phyloP scores from a whole-genome alignment of 1,284 basidiomycete genomes.

The Rhodotorula sp. region DNA sequence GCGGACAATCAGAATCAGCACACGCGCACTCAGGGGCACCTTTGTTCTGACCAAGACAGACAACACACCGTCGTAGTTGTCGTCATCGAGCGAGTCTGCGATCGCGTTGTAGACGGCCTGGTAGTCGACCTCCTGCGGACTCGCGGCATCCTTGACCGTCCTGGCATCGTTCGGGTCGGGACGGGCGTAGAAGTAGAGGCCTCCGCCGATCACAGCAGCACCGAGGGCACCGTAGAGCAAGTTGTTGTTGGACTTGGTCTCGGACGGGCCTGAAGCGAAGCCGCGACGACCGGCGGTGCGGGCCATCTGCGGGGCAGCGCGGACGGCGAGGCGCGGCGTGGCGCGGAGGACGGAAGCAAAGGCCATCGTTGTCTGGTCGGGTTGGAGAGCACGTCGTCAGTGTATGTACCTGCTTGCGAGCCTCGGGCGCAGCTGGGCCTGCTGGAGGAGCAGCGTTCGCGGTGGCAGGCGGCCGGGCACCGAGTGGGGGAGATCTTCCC shows the following conservation, averaged over 20 bases:
- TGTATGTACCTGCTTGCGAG: background rate
- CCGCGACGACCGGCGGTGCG: slow-evolving; percentile 19
- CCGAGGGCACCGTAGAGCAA: slow-evolving; percentile 31
- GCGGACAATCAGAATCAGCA: background rate
- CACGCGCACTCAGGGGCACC: background rate
- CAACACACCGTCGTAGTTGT: slow-evolving; percentile 72
- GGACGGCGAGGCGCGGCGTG: slow-evolving; percentile 20
- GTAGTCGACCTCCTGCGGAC: slow-evolving; percentile 41
- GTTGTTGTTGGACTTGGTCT: slow-evolving; percentile 18
- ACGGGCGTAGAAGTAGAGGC: slow-evolving; percentile 25
- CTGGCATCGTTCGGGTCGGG: slow-evolving; percentile 28
- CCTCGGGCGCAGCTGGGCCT: no score
- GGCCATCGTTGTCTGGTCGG: slow-evolving; percentile 4
- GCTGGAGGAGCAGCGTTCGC: background rate
- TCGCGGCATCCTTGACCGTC: slow-evolving; percentile 35
- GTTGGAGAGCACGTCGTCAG: background rate
- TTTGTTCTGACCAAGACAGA: no score
- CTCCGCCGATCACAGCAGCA: slow-evolving; percentile 37
- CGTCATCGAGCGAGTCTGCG: slow-evolving; percentile 63
- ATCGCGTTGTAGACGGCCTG: slow-evolving; percentile 74
- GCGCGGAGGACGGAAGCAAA: slow-evolving; percentile 27
- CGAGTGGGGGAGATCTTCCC: background rate
- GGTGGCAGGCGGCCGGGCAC: background rate
- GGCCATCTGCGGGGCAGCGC: slow-evolving; percentile 8
- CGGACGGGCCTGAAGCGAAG: slow-evolving; percentile 7